Base-by-base conservation (phyloP, 225 moss, liverwort and hornwort genomes). In the Asterella californica region DNA sequence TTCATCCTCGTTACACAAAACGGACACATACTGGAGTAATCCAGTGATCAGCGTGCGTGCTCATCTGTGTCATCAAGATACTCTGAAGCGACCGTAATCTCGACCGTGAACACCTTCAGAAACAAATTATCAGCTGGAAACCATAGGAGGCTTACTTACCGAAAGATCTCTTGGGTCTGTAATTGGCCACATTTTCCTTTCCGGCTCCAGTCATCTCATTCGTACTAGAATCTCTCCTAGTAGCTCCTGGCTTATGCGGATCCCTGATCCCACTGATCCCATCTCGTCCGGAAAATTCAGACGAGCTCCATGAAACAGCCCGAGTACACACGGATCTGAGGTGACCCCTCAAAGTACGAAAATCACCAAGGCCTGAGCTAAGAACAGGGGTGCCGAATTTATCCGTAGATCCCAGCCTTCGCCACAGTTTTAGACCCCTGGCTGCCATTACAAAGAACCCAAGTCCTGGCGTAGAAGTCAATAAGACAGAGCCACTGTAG, bases 361-460 rank as follows among this genome's bases (percentile, higher is more conserved):
- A 34, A 65, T 64, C 67, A 72, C 47, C 10, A 25, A 32, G 17
- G 38, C 17, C 75, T 59, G 34, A 24, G 24, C 59, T 33, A 15
- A 70, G 49, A 22, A 46, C 15, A 27, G 50, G 30, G 36, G 21
- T 5, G 47, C 21, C 34, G 15, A 72, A 37, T 5, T 54, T 76
- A 22, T 62, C 36, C 24, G 54, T 6, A 14, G 46, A 53, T 78
- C 37, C 27, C 19, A 77, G 55, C 25, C 45, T 77, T 57, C 73
- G 80, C 80, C 72, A 73, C 65, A 80, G 47, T 5, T 72, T 64
- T 50, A 55, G 66, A 52, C 80, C 71, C 66, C 71, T 72, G 12
- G 42, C 34, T 78, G 84, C 80, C 77, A 84, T 84, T 0, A 63
- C n/a, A 25, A n/a, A 8, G 14, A 42, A 11, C 42, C 32, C 45